Percentiles rank a stretch among this genome's conserved stretches.
Evolutionary conservation across 1,284 basidiomycete genomes (phyloP).

Genomic region (Ustilago crameri): DNA sequence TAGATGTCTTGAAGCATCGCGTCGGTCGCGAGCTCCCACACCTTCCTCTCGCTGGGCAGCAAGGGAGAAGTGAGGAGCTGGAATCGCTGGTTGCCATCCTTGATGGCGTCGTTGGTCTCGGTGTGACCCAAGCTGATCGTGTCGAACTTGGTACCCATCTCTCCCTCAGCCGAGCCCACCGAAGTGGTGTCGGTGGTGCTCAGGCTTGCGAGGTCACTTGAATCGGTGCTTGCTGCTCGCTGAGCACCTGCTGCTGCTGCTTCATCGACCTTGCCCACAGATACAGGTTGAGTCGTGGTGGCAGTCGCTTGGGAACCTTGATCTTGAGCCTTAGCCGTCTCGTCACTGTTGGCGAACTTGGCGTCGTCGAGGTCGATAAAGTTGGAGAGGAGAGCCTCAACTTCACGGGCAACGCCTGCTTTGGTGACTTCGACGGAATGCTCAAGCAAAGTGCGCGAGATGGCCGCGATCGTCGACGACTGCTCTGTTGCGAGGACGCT

Average conservation of each 20-base stretch:
- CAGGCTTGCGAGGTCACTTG: slow-evolving; percentile 43
- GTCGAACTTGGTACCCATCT: slow-evolving; percentile 25
- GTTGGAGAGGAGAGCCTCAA: slow-evolving; percentile 54
- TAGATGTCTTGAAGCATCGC: slow-evolving; percentile 49
- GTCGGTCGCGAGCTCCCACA: slow-evolving; percentile 48
- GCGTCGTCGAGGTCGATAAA: slow-evolving; percentile 46
- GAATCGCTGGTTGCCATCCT: slow-evolving; percentile 31
- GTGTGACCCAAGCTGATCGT: slow-evolving; percentile 21
- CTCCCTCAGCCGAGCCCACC: slow-evolving; percentile 14
- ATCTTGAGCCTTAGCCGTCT: slow-evolving; percentile 47
- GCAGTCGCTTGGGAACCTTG: slow-evolving; percentile 46
- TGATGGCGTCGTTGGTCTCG: slow-evolving; percentile 8
- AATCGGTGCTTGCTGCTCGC: slow-evolving; percentile 37
- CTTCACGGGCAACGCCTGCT: slow-evolving; percentile 46
- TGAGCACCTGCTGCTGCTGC: slow-evolving; percentile 28
- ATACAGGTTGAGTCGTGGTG: slow-evolving; percentile 41
- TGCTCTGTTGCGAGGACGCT: slow-evolving; percentile 30
- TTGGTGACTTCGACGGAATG: slow-evolving; percentile 36
- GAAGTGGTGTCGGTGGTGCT: slow-evolving; percentile 13
- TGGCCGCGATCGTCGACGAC: slow-evolving; percentile 40
- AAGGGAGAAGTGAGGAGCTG: slow-evolving; percentile 42
- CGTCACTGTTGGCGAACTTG: slow-evolving; percentile 41
- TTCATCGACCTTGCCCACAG: slow-evolving; percentile 40
- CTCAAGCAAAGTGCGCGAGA: slow-evolving; percentile 26
- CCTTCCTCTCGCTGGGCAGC: slow-evolving; percentile 27